phyloP scores from a whole-genome alignment of 345 rosid species.

The Sapria himalayana region DNA sequence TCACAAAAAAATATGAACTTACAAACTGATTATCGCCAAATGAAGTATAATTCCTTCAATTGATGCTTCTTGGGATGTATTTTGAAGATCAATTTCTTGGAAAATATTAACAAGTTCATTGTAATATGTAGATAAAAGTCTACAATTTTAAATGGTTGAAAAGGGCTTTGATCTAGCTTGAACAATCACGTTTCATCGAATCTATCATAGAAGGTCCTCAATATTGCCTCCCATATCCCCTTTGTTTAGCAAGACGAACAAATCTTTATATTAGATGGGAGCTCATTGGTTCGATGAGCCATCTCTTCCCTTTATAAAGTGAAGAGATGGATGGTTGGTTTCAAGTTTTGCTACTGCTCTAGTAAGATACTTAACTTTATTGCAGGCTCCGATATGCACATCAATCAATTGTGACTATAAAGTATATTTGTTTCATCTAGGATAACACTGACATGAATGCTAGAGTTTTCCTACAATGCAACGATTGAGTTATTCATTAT shows the following conservation, averaged over 20 bases:
- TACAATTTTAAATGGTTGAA: too few species aligned
- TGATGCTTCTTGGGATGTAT: too few species aligned
- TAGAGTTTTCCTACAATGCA: too few species aligned
- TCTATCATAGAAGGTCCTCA: not conserved
- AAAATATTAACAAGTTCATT: too few species aligned
- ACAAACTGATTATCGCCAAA: not conserved
- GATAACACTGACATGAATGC: too few species aligned
- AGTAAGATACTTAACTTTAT: not conserved
- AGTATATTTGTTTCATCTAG: too few species aligned
- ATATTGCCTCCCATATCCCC: not conserved
- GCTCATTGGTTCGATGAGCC: not conserved
- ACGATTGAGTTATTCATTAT: too few species aligned
- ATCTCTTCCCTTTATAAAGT: not conserved
- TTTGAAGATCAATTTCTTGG: too few species aligned
- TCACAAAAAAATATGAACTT: too few species aligned
- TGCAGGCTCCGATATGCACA: not conserved
- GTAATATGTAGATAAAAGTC: too few species aligned
- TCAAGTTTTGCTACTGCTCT: not conserved
- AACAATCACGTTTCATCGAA: too few species aligned
- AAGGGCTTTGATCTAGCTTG: too few species aligned
- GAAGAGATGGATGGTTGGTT: not conserved
- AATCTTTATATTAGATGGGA: not conserved
- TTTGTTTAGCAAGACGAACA: not conserved
- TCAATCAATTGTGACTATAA: not conserved
- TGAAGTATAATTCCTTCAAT: not conserved